These are phyloP conservation scores for Xylariaceae sp. DNA, from an alignment of 2,329 filamentous ascomycete species.

Conservation along the genomic window DNA sequence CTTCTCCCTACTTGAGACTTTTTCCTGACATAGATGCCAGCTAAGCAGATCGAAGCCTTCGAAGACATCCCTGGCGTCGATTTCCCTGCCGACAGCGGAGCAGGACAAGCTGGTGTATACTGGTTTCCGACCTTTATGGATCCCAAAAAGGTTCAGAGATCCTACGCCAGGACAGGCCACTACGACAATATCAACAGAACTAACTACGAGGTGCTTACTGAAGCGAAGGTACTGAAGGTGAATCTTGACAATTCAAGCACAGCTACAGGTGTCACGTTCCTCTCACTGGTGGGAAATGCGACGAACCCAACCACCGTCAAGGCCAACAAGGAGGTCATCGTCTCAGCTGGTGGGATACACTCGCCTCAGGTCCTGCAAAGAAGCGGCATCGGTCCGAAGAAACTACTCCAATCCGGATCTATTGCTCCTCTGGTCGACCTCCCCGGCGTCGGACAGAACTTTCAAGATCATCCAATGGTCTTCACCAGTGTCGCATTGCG, in stretches of 20 bases:
- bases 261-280: conserved; percentile 29
- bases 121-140: conserved; percentile 40
- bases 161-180: conserved; percentile 36
- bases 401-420: conserved; percentile 38
- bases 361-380: conserved; percentile 33
- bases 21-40: too few relatives aligned
- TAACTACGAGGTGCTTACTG: conserved; percentile 28
- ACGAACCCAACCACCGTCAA: conserved; percentile 18
- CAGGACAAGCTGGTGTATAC: conserved; percentile 35
- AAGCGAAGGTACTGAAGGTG: conserved; percentile 27
- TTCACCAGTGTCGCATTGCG: conserved; percentile 18
- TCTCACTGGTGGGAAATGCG: conserved; percentile 11
- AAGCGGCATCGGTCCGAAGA: conserved; percentile 34
- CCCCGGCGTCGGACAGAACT: conserved; percentile 43
- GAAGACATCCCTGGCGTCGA: conserved; percentile 33
- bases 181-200: conserved; percentile 24
- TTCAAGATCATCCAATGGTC: conserved; percentile 41
- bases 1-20: too few relatives aligned
- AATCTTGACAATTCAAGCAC: conserved; percentile 19
- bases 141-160: conserved; percentile 29
- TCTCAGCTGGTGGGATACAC: conserved; percentile 38
- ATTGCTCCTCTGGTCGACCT: conserved; percentile 38
- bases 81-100: conserved; percentile 35
- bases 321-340: conserved; percentile 36
- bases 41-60: conserved; percentile 31